Conservation (phyloP, 1,284 basidiomycete genomes). For the Ustilago vetiveriae region DNA sequence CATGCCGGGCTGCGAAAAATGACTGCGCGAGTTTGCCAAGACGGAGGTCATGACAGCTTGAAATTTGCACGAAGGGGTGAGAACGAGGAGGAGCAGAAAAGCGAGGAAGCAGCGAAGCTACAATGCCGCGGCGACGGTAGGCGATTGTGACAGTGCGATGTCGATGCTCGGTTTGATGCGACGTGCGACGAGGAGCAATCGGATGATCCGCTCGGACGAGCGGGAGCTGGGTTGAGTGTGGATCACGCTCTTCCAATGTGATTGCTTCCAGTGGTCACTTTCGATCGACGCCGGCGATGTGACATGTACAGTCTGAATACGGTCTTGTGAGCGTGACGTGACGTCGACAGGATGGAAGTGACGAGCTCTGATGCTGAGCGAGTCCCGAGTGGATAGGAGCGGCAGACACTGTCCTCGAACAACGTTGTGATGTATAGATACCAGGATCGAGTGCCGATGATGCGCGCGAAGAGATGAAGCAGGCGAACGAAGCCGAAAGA, state of each 20-base stretch:
- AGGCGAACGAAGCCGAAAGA: background rate
- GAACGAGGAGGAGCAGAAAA: background rate
- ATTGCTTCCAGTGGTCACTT: background rate
- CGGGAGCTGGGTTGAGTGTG: background rate
- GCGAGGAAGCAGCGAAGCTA: background rate
- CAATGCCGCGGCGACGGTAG: background rate
- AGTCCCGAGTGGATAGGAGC: background rate
- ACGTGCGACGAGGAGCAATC: background rate
- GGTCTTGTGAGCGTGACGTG: too few species aligned
- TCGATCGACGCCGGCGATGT: too few species aligned
- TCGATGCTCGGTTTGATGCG: background rate
- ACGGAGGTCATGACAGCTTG: slow-evolving; percentile 44
- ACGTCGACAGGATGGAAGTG: too few species aligned
- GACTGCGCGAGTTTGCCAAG: slow-evolving; percentile 42
- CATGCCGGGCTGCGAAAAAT: slow-evolving; percentile 41
- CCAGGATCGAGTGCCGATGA: too few species aligned
- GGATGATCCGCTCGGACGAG: slow-evolving; percentile 1
- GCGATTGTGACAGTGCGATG: slow-evolving; percentile 36
- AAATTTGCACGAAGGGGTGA: background rate
- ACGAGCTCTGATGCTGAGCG: background rate
- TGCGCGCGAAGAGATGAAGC: slow-evolving; percentile 3
- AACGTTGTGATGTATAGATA: background rate
- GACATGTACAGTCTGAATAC: too few species aligned
- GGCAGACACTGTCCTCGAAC: too few species aligned
- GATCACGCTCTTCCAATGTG: background rate